Percentiles rank a stretch among this genome's conserved stretches.
Evolutionary conservation across 2,329 filamentous ascomycete species (phyloP).

Genomic region (Trichophyton rubrum): DNA sequence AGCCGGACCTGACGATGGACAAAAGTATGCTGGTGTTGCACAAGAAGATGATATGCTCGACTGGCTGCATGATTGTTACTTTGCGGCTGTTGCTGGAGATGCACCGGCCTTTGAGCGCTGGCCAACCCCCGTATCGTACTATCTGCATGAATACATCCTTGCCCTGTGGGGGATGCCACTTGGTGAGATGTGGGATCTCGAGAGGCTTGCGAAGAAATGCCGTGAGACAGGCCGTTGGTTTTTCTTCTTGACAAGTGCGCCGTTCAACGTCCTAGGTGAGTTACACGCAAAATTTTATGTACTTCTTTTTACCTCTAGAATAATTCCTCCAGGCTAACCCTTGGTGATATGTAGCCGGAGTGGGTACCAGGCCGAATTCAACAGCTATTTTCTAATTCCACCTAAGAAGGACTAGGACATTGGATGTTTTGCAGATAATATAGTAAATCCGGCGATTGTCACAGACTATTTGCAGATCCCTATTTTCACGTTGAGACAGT

Average conservation of each 20-base stretch:
- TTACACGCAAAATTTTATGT: conserved; percentile 4
- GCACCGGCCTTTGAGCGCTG: conserved; percentile 51
- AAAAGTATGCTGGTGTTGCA: conserved; percentile 39
- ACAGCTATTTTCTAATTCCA: conserved; percentile 20
- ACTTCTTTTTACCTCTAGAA: neutral
- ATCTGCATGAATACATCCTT: conserved; percentile 31
- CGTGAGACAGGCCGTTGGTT: conserved; percentile 26
- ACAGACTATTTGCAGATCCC: too few species aligned
- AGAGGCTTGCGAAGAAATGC: conserved; percentile 26
- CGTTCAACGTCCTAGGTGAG: conserved; percentile 30
- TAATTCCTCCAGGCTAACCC: conserved; percentile 3
- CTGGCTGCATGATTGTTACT: conserved; percentile 59
- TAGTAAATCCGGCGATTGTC: too few species aligned
- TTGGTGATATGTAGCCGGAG: conserved; percentile 12
- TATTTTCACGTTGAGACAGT: neutral
- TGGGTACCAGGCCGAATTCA: conserved; percentile 21
- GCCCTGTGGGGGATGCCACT: conserved; percentile 35
- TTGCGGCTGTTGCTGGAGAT: conserved; percentile 54
- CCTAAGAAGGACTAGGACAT: neutral
- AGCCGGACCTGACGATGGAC: conserved; percentile 25
- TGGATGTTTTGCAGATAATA: too few species aligned
- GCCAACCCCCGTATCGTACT: conserved; percentile 34
- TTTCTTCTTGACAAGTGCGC: conserved; percentile 34
- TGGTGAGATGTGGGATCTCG: conserved; percentile 37
- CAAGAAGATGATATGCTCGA: conserved; percentile 45